Base-by-base conservation (phyloP, 1,139 yeast genomes). In the Ogataea hybrid region DNA sequence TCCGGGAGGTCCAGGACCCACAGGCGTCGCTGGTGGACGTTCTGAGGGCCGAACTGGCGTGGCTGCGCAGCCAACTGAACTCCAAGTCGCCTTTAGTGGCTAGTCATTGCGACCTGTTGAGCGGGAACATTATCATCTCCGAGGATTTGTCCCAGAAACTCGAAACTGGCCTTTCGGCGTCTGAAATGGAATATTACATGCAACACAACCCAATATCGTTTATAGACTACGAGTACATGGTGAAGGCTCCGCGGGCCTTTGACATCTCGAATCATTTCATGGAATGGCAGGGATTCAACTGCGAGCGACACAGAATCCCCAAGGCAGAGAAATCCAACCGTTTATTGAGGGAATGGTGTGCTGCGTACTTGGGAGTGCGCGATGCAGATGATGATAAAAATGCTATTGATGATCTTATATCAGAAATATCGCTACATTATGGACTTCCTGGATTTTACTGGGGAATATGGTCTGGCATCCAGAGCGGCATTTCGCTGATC, bases 381-480 rank as follows among this genome's bases (percentile, higher is more conserved):
- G 61, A 69, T 21, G 32, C 28, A 5, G 29, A 20, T 17, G 25
- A 23, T 6, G 29, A 44, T 11, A 39, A 58, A 3, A 30, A 37
- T 7, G 57, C 53, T 4, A 56, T 72, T 23, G 69, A 69, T 44
- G 44, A 46, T 5, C 58, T 84, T 29, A 74, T 84, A 27, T 63
- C 68, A 16, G 90, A 84, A 60, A 71, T 84, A 18, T 64, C 69
- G 7, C 61, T 71, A 5, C 83, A 77, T 67, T 84, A 82, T 67
- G 94, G 94, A 0, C 66, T 84, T 64, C 94, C 94, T 0, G 94
- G 94, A 1, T 81, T 84, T 53, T 84, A 82, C 62, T 84, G 94
- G 94, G 92, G 92, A 3, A 71, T 84, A 11, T 85, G 95, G 95
- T 81, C 90, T 2, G 81, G 81, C 52, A 83, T 85, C 45, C 95